phyloP scores from a whole-genome alignment of 495 filamentous ascomycete genomes.

The Penicillium pulvis region DNA sequence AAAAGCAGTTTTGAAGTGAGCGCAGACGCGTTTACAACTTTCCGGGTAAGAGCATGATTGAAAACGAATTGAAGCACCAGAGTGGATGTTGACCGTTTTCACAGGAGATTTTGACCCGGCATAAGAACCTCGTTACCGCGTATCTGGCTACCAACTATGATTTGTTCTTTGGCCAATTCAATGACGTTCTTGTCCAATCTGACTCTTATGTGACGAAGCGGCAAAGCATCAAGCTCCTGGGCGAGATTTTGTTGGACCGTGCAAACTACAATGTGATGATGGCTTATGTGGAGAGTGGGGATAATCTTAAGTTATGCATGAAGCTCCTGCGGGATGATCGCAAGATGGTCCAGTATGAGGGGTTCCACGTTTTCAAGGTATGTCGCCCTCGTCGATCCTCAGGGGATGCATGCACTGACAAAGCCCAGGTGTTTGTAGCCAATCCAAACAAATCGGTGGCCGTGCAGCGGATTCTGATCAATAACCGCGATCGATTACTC shows the following conservation, averaged over 20 bases:
- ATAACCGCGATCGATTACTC: conserved; percentile 89
- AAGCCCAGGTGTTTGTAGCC: conserved; percentile 83
- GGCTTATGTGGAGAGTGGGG: conserved; percentile 88
- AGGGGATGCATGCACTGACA: conserved; percentile 22
- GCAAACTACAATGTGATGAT: conserved; percentile 99
- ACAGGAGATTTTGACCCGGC: conserved; percentile 90
- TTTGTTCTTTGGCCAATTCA: conserved; percentile 89
- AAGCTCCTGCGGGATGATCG: conserved; percentile 90
- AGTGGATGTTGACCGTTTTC: conserved; percentile 4
- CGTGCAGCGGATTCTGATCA: conserved; percentile 92
- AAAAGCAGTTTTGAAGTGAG: conserved; percentile 93
- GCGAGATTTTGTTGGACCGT: conserved; percentile 90
- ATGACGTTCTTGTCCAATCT: conserved; percentile 82
- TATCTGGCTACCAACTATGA: conserved; percentile 88
- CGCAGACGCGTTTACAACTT: conserved; percentile 96
- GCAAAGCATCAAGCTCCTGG: conserved; percentile 95
- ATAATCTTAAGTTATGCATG: conserved; percentile 98
- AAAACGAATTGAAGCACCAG: background rate
- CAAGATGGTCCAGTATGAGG: conserved; percentile 99
- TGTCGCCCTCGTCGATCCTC: conserved; percentile 16
- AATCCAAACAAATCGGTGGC: conserved; percentile 94
- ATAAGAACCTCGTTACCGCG: conserved; percentile 83
- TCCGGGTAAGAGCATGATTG: conserved; percentile 64
- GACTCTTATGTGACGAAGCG: conserved; percentile 97
- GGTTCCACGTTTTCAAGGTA: conserved; percentile 98